Base-by-base conservation (phyloP, 441 rosid genomes). In the Omphalea diandra region DNA sequence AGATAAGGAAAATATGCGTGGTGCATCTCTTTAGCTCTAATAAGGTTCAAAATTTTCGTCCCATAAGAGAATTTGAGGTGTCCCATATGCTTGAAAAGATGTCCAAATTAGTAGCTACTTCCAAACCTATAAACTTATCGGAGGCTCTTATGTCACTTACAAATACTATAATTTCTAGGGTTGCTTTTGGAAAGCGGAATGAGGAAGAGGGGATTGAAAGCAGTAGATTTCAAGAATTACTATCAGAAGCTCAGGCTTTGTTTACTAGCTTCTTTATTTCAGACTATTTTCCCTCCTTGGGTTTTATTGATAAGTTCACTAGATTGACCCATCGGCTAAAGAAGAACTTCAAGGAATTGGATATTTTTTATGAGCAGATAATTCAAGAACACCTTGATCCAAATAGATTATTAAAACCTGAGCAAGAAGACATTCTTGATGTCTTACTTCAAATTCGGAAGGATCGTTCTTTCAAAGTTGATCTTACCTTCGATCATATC, bases 201-300 rank as follows among this genome's bases (percentile, higher is more conserved):
- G 49, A 53, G 5, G 55, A 83, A 60, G 97, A 89, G 49, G 97
- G 94, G 60, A 85, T 85, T 75, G 93, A 90, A 80, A 88, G 26
- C 10, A 52, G 7, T 3, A 38, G 71, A 29, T 70, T 75, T 11
- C 64, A 44, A 1, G 52, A 29, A 14, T 9, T 75, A 36, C 33
- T 43, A 11, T 9, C 49, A 5, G 38, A 56, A 2, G 26, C 63
- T 2, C 68, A 66, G 68, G 74, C 73, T n/a, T 22, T 60, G 50
- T 8, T 54, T 4, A 66, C 31, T 10, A 49, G 46, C 56, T 68
- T 75, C 44, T 78, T 36, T 26, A 49, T 75, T 27, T 71, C 67
- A 10, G 80, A 81, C 63, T 58, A 75, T 57, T 72, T 75, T 62
- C 78, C 79, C n/a, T 54, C 33, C 3, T 2, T 61, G 5, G 65